Percentiles rank a stretch among this genome's conserved stretches.
Conservation (phyloP, 2,329 filamentous ascomycete species). For the Monilinia fructigena region DNA sequence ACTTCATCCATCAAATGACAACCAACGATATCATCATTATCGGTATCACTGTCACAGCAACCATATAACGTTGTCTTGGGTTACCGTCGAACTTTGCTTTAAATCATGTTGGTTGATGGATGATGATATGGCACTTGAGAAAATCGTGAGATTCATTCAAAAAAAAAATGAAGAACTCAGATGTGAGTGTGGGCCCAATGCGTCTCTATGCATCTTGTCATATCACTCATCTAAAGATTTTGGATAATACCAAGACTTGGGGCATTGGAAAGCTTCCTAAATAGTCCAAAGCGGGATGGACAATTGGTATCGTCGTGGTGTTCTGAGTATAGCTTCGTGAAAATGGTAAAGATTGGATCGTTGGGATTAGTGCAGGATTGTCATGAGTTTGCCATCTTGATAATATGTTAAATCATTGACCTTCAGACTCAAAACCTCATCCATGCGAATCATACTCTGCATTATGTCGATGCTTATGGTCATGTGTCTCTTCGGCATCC, state of each 20-base stretch:
- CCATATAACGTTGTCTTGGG: neutral
- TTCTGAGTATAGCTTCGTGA: neutral
- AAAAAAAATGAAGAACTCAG: conserved; percentile 7
- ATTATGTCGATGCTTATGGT: conserved; percentile 53
- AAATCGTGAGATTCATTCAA: neutral
- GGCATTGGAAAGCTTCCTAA: neutral
- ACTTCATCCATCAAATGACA: neutral
- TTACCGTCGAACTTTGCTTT: neutral
- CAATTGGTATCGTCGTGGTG: neutral
- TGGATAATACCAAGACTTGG: neutral
- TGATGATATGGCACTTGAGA: neutral
- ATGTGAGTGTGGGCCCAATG: conserved; percentile 1
- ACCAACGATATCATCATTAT: neutral
- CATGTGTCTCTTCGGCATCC: conserved; percentile 55
- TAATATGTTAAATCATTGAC: neutral
- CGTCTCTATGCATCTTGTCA: neutral
- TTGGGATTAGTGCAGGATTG: neutral
- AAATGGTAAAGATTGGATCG: neutral
- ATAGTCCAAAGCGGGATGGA: neutral
- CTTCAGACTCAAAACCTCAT: conserved; percentile 6
- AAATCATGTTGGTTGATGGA: neutral
- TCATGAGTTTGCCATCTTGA: too few species aligned
- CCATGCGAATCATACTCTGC: conserved; percentile 26
- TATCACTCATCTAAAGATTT: neutral
- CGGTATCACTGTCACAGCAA: neutral